Conservation (phyloP, 805 yeast genomes). For the Yarrowia alimentaria region DNA sequence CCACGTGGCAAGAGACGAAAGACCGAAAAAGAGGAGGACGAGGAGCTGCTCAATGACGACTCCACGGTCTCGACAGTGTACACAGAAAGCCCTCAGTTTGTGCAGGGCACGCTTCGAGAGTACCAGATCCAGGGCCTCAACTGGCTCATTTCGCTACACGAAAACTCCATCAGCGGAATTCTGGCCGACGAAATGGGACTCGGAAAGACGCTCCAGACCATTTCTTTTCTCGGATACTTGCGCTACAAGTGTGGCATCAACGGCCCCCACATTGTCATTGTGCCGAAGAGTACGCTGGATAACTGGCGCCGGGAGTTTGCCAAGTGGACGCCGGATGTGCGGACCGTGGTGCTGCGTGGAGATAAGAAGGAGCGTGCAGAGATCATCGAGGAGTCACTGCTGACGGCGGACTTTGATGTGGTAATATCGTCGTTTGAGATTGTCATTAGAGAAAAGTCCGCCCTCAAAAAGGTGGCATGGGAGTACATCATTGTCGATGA, state of each 20-base stretch:
- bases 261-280: constrained; percentile 90
- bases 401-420: constrained; percentile 82
- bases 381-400: constrained; percentile 56
- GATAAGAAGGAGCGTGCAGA: constrained; percentile 73
- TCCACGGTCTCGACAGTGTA: constrained; percentile 69
- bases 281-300: constrained; percentile 92
- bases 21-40: constrained; percentile 94
- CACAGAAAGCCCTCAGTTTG: constrained; percentile 78
- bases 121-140: constrained; percentile 94
- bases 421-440: constrained; percentile 88
- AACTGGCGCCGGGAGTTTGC: constrained; percentile 95
- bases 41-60: constrained; percentile 82
- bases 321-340: constrained; percentile 94
- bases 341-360: constrained; percentile 82
- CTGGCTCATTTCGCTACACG: constrained; percentile 88
- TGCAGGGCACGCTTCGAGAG: constrained; percentile 76
- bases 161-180: constrained; percentile 85
- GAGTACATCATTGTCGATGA: constrained; percentile 92
- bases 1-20: too few species aligned
- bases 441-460: constrained; percentile 84
- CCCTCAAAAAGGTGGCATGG: constrained; percentile 82
- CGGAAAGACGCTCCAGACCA: constrained; percentile 94
- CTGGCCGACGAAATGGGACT: constrained; percentile 98
- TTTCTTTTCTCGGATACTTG: constrained; percentile 84
- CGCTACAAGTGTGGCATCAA: constrained; percentile 73